Evolutionary conservation across 2,329 filamentous ascomycete species (phyloP).

Genomic region (Neurospora sp.): DNA sequence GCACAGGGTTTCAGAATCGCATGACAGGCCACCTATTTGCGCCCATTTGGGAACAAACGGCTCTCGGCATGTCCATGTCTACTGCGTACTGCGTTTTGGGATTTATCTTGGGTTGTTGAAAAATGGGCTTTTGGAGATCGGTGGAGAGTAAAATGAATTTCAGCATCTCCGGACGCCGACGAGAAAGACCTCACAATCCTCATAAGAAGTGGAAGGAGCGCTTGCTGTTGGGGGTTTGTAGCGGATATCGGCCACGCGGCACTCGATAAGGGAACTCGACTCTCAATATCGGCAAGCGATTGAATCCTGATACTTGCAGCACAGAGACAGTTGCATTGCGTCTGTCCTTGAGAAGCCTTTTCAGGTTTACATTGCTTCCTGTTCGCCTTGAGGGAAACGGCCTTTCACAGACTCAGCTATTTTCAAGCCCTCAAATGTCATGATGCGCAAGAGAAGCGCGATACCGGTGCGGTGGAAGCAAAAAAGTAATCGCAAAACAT

Average conservation of each 20-base stretch:
- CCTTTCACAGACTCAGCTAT: neutral
- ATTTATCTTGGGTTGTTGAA: neutral
- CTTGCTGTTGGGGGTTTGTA: neutral
- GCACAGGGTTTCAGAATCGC: neutral
- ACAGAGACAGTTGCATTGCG: neutral
- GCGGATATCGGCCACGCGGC: neutral
- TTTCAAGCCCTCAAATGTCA: neutral
- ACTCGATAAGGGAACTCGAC: neutral
- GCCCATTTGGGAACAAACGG: neutral
- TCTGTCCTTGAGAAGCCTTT: neutral
- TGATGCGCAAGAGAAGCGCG: neutral
- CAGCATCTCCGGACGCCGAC: neutral
- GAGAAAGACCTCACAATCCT: neutral
- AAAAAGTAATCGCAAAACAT: neutral
- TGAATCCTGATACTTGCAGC: neutral
- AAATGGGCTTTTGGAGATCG: neutral
- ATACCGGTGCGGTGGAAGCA: neutral
- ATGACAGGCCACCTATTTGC: neutral
- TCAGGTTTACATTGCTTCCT: neutral
- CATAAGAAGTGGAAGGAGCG: neutral
- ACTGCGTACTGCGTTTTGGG: neutral
- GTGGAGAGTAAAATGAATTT: neutral
- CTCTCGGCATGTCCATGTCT: neutral
- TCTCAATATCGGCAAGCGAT: neutral
- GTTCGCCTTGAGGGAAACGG: neutral